Conservation (phyloP, 805 yeast genomes). For the Kuraishia floccosa region DNA sequence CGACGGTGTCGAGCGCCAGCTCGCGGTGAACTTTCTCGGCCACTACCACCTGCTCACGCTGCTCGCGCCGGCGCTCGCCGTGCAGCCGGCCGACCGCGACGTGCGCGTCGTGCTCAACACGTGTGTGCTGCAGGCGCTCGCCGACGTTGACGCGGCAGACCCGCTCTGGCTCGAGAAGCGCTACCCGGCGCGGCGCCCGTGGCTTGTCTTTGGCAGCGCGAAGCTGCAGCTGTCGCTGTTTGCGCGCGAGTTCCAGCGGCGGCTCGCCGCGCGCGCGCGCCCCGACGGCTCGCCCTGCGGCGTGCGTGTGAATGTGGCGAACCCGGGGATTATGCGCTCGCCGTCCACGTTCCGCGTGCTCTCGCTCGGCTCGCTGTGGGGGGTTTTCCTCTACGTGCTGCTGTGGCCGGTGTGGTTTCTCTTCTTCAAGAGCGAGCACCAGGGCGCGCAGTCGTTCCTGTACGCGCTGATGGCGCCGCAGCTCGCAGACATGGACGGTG, state of each 20-base stretch:
- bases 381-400: constrained; percentile 45
- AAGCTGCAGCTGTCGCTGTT: constrained; percentile 68
- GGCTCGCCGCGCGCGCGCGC: constrained; percentile 45
- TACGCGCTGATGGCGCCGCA: constrained; percentile 67
- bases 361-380: constrained; percentile 61
- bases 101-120: constrained; percentile 73
- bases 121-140: constrained; percentile 72
- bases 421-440: constrained; percentile 58
- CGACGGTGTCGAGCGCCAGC: constrained; percentile 84
- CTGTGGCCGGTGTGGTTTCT: constrained; percentile 79
- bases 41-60: constrained; percentile 75
- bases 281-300: constrained; percentile 64
- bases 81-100: constrained; percentile 92
- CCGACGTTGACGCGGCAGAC: constrained; percentile 48
- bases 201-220: constrained; percentile 73
- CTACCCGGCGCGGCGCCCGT: constrained; percentile 55
- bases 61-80: constrained; percentile 71
- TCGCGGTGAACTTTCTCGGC: constrained; percentile 72
- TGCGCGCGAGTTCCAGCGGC: constrained; percentile 69
- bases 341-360: constrained; percentile 73
- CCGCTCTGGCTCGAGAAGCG: constrained; percentile 48
- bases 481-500: constrained; percentile 49
- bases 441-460: constrained; percentile 73
- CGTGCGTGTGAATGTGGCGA: constrained; percentile 62
- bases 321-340: constrained; percentile 89